phyloP scores from a whole-genome alignment of 2,329 filamentous ascomycete species.

The Sporothrix humicola region DNA sequence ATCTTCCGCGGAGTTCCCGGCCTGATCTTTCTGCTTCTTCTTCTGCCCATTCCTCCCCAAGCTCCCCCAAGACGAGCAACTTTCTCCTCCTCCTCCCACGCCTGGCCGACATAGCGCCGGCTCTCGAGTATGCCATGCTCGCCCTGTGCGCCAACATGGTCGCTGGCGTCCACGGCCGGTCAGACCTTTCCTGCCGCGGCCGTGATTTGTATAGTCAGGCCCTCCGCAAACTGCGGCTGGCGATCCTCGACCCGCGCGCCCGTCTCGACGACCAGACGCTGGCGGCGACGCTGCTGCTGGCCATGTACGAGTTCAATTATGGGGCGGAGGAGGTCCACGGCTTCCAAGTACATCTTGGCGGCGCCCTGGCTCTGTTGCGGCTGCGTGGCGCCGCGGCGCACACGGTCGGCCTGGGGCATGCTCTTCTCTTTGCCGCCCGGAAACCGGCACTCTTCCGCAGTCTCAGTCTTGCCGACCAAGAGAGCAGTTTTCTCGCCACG shows the following conservation, averaged over 20 bases:
- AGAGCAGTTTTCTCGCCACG: constrained; percentile 2
- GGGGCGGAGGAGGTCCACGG: not conserved
- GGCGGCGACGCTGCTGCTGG: not conserved
- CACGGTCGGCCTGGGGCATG: not conserved
- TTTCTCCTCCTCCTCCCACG: not conserved
- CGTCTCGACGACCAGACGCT: not conserved
- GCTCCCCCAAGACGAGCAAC: not conserved
- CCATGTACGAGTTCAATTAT: not conserved
- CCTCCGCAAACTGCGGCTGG: not conserved
- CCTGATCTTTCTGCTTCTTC: not conserved
- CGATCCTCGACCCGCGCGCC: not conserved
- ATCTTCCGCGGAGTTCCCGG: not conserved
- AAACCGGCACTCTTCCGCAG: too few relatives aligned
- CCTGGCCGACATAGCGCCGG: not conserved
- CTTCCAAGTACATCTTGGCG: not conserved
- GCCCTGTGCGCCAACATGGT: not conserved
- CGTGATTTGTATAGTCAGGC: not conserved
- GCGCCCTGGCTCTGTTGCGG: not conserved
- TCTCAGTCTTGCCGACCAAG: too few relatives aligned
- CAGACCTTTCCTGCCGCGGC: not conserved
- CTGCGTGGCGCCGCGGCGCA: not conserved
- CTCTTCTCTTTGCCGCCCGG: not conserved
- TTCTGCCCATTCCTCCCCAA: too few relatives aligned
- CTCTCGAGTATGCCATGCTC: constrained; percentile 3
- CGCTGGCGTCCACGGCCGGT: not conserved